Base-by-base conservation (phyloP, 768 basidiomycete species). In the Boletus sp. region DNA sequence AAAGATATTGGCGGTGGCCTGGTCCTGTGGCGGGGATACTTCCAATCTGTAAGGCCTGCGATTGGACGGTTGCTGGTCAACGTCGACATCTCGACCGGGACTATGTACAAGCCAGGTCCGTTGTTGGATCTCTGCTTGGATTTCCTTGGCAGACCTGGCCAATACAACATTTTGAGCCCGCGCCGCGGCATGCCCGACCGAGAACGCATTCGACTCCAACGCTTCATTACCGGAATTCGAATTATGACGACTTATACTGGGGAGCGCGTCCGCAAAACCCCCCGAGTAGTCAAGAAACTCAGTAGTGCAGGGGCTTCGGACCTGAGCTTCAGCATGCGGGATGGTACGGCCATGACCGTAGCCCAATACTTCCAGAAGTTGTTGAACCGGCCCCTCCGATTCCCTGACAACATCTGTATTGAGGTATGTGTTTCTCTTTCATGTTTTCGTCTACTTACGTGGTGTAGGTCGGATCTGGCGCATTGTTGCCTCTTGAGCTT, bases 21-120 rank as follows among this genome's bases (percentile, higher is more conserved):
- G 4, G 79, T 83, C 14, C 77, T 90, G 0, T 89, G 89, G 89
- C 78, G 90, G 4, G 90, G 90, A 0, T 90, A 88, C 54, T 92
- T 92, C 71, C 90, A 92, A 66, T 88, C 86, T 0, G 79, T 90
- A 12, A 78, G 90, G 20, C 89, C 90, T 4, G 82, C 81, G 0
- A 77, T 84, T 17, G 83, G 83, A 0, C 74, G 75, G 0, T 80
- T 92, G 63, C 69, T 90, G 29, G 75, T 92, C 61, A 92, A 92
- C 56, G 78, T 92, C 60, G 90, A 92, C 58, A 88, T 90, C 47
- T 83, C 85, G 0, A 89, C 89, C 0, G 90, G 85, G 0, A 80
- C 84, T 29, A 89, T 92, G 86, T 91, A 86, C 67, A 83, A 82
- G 62, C 71, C 80, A 0, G 90, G 91, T 0, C 66, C 76, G 0